A percentile compares a stretch with the other conserved stretches of the same genome.
These are phyloP conservation scores for Orbilia ellipsospora DNA, from an alignment of 2,329 filamentous ascomycete species.

Conservation along the genomic window DNA sequence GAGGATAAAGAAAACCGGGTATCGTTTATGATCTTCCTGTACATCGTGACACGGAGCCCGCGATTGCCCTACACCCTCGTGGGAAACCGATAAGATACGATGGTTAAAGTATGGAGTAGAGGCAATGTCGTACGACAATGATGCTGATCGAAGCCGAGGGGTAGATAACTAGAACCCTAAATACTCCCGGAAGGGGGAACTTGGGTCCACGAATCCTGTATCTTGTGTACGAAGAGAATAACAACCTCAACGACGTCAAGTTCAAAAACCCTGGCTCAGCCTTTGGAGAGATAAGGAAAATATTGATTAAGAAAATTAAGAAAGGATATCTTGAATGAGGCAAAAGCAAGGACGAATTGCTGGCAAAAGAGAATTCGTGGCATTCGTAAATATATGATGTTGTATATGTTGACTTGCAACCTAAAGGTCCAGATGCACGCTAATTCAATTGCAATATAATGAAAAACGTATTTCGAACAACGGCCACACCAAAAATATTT, in stretches of 20 bases:
- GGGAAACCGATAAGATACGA: constrained; percentile 12
- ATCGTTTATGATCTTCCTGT: constrained; percentile 5
- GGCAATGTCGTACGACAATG: constrained; percentile 19
- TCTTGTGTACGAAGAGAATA: neutral
- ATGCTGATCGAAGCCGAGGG: constrained; percentile 12
- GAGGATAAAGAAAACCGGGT: neutral
- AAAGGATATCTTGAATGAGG: neutral
- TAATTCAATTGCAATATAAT: constrained; percentile 39
- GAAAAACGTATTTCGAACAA: neutral
- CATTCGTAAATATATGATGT: constrained; percentile 26
- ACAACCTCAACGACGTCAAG: too few relatives aligned
- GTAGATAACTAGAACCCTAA: constrained; percentile 14
- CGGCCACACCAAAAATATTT: constrained; percentile 2
- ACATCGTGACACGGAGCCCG: constrained; percentile 25
- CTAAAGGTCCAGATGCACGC: constrained; percentile 25
- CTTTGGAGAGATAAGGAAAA: neutral
- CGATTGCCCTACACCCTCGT: constrained; percentile 17
- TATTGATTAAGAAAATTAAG: neutral
- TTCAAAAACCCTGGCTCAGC: neutral
- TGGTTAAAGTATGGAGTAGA: neutral
- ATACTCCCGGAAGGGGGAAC: constrained; percentile 34
- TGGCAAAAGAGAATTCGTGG: constrained; percentile 42
- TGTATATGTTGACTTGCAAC: constrained; percentile 29
- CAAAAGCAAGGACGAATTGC: neutral
- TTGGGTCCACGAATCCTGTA: constrained; percentile 28